Evolutionary conservation across 768 basidiomycete genomes (phyloP), one percentile per base, ranked within the genome.

Genomic region (Trametes villosa): DNA sequence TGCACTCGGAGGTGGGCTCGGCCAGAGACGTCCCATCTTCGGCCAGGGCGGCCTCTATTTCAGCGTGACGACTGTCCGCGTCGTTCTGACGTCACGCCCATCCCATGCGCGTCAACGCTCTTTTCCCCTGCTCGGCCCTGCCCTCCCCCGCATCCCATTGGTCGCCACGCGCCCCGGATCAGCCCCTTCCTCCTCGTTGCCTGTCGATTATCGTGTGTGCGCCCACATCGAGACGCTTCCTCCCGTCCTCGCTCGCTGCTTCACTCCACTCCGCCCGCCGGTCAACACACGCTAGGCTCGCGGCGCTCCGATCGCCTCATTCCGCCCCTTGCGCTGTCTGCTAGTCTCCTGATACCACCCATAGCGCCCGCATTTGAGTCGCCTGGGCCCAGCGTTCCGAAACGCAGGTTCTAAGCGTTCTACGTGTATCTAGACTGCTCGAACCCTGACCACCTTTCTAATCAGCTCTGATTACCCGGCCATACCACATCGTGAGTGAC

Each of bases 41-140:
- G 47, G 56, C 47, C 13, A 49, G 56, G 27, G 56, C 56, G 56
- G 38, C 56, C 56, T 57, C 42, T 62, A 55, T 53, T 59, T 58
- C 50, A 53, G 62, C 57, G 42, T 58, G 53, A 58, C 53, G 22
- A 42, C 46, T 18, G 40, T 48, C 40, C 40, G 45, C 45, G 24
- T 26, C 15, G 5, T 50, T 29, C 62, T 63, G 62, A 63, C 62
- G 62, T 63, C 62, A 59, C 51, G 50, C 51, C 29, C 31, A 13
- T 46, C 46, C 33, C 34, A 40, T 29, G 55, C 54, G 38, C 34
- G 40, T 31, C 22, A 17, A 20, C 29, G 2, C 45, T 3, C 11
- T 22, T 41, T 29, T 9, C 30, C 30, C 44, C 44, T 42, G n/a
- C 41, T 42, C 51, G 29, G 17, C 26, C 42, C 49, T 31, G 27